phyloP scores from a whole-genome alignment of 306 rosid species.

The Cucurbita moschata region DNA sequence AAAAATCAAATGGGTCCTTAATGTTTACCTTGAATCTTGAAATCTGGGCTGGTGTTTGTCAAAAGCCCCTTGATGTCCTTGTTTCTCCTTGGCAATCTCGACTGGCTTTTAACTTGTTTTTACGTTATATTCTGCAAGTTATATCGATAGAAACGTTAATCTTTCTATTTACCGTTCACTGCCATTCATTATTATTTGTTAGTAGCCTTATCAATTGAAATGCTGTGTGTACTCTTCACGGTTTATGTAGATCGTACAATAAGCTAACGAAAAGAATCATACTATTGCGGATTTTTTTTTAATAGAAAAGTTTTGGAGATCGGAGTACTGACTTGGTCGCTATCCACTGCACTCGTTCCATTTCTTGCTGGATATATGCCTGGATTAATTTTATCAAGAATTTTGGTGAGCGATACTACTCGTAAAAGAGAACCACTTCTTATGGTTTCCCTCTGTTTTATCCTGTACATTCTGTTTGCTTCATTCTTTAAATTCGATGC shows the following conservation, averaged over 20 bases:
- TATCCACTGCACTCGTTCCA: slow-evolving; percentile 81
- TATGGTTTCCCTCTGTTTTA: not conserved
- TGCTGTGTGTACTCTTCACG: not conserved
- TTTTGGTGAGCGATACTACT: slow-evolving; percentile 43
- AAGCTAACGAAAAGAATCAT: not conserved
- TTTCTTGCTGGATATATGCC: slow-evolving; percentile 84
- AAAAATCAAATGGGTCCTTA: not conserved
- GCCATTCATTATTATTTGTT: not conserved
- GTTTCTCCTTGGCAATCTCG: not conserved
- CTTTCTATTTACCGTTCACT: not conserved
- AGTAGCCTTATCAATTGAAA: not conserved
- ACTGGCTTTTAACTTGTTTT: not conserved
- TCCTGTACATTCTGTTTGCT: not conserved
- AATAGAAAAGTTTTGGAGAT: slow-evolving; percentile 68
- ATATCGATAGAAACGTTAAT: not conserved
- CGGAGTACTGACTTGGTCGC: slow-evolving; percentile 81
- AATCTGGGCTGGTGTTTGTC: not conserved
- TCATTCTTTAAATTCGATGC: not conserved
- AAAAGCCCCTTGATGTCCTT: not conserved
- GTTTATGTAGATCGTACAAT: not conserved
- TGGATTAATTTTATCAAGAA: slow-evolving; percentile 58
- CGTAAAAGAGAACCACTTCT: not conserved
- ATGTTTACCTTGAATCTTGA: not conserved
- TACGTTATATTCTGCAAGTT: not conserved
- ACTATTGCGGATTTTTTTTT: slow-evolving; percentile 7